Percentiles rank a stretch among this genome's conserved stretches.
Conservation (phyloP, 352 stramenopile species). For the Phytopythium delawarense region DNA sequence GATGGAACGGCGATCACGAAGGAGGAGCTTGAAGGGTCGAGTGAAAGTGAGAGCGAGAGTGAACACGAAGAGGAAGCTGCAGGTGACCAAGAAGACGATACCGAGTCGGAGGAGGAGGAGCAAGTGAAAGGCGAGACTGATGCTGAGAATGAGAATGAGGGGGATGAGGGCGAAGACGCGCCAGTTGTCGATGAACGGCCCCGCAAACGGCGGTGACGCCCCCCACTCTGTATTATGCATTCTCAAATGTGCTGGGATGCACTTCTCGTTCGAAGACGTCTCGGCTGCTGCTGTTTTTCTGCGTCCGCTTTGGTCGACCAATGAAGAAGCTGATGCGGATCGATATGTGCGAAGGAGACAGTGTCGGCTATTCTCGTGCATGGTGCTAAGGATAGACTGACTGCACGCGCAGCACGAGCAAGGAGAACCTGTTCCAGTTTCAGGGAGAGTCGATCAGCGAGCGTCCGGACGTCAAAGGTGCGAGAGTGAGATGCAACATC, state of each 20-base stretch:
- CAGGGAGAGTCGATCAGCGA: neutral
- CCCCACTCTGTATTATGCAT: neutral
- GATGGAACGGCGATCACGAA: conserved; percentile 59
- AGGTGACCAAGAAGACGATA: conserved; percentile 14
- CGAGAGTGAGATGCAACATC: neutral
- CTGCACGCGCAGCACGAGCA: neutral
- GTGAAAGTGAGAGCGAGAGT: conserved; percentile 13
- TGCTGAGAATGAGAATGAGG: conserved; percentile 2
- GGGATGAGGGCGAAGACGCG: neutral
- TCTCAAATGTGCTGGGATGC: neutral
- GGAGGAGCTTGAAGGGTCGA: conserved; percentile 23
- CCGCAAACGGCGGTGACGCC: neutral
- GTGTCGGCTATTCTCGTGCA: neutral
- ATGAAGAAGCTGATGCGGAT: neutral
- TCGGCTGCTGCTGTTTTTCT: neutral
- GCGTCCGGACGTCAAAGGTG: neutral
- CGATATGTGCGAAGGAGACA: neutral
- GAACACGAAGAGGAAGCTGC: conserved; percentile 16
- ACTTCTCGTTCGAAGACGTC: neutral
- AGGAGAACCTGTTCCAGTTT: neutral
- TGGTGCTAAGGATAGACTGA: conserved; percentile 1
- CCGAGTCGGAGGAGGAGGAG: conserved; percentile 14
- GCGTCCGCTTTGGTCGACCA: neutral
- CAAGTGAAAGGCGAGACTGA: neutral
- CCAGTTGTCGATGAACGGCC: neutral